These are phyloP conservation scores for Hypoxylon sp. DNA, from an alignment of 2,329 filamentous ascomycete species.

Conservation along the genomic window DNA sequence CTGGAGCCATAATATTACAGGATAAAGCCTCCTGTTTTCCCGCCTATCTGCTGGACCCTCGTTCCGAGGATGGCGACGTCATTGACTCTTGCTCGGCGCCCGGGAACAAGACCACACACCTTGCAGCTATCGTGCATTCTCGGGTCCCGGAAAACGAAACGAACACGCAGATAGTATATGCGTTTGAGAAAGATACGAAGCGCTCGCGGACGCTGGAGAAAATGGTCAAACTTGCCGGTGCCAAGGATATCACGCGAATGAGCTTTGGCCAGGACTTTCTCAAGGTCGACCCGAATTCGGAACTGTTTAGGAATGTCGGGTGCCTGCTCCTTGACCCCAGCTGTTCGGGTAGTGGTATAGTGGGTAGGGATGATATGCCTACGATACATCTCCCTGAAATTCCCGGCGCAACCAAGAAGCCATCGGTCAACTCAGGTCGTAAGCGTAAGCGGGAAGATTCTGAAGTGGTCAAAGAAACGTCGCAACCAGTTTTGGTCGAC, in stretches of 20 bases:
- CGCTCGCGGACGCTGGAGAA: slow-evolving; percentile 83
- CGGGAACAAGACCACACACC: slow-evolving; percentile 96
- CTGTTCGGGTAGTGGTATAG: slow-evolving; percentile 95
- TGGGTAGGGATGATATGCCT: slow-evolving; percentile 86
- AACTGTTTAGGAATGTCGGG: slow-evolving; percentile 77
- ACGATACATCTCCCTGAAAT: slow-evolving; percentile 71
- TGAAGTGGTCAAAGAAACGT: slow-evolving; percentile 48
- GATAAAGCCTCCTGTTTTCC: slow-evolving; percentile 98
- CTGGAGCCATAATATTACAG: slow-evolving; percentile 88
- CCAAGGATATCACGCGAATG: slow-evolving; percentile 75
- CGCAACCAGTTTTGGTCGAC: slow-evolving; percentile 62
- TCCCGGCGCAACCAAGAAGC: slow-evolving; percentile 57
- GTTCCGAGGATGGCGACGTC: slow-evolving; percentile 77
- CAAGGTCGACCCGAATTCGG: slow-evolving; percentile 75
- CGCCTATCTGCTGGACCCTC: slow-evolving; percentile 84
- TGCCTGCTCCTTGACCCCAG: slow-evolving; percentile 91
- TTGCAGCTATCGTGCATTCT: slow-evolving; percentile 79
- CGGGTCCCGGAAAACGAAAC: slow-evolving; percentile 57
- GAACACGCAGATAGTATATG: slow-evolving; percentile 70
- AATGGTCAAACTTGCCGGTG: slow-evolving; percentile 86
- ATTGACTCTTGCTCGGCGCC: slow-evolving; percentile 96
- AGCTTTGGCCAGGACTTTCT: slow-evolving; percentile 86
- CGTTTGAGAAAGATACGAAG: slow-evolving; percentile 81
- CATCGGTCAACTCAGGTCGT: slow-evolving; percentile 42
- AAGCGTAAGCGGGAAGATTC: slow-evolving; percentile 64